Evolutionary conservation across 78 protist genomes (phyloP).

Genomic region (Polysphondylium violaceum): DNA sequence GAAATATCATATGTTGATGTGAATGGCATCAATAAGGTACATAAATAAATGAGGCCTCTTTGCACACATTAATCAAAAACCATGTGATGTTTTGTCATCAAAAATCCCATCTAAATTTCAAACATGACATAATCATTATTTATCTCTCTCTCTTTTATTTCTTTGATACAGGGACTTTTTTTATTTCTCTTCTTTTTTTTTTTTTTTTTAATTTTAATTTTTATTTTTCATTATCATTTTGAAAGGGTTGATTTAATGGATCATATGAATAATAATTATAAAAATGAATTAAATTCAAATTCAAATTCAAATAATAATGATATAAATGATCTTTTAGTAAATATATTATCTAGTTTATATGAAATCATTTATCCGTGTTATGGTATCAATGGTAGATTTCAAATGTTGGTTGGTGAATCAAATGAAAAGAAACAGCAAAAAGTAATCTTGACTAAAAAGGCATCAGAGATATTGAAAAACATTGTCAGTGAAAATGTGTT

Average conservation of each 20-base stretch:
- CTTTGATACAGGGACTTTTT: neutral
- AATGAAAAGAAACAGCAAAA: neutral
- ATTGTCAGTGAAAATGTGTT: slow-evolving; percentile 39
- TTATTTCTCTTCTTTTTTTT: neutral
- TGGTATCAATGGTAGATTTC: slow-evolving; percentile 26
- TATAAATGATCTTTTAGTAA: slow-evolving; percentile 2
- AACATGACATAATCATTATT: neutral
- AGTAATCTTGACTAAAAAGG: slow-evolving; percentile 29
- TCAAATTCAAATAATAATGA: no score
- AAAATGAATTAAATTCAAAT: no score
- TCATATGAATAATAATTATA: no score
- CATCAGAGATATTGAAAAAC: slow-evolving; percentile 72
- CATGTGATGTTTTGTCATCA: no score
- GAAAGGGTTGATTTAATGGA: neutral
- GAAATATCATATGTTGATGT: no score
- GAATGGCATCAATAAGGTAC: no score
- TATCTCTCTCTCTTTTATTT: neutral
- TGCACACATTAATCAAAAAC: no score
- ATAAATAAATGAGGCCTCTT: no score
- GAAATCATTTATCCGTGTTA: slow-evolving; percentile 25
- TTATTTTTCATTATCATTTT: neutral
- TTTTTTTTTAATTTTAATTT: neutral
- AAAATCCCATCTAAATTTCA: no score
- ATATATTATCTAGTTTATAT: slow-evolving; percentile 1
- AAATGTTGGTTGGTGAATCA: neutral